These are phyloP conservation scores for Cymbidium sinense DNA, from an alignment of 106 monocot genomes.

Conservation along the genomic window DNA sequence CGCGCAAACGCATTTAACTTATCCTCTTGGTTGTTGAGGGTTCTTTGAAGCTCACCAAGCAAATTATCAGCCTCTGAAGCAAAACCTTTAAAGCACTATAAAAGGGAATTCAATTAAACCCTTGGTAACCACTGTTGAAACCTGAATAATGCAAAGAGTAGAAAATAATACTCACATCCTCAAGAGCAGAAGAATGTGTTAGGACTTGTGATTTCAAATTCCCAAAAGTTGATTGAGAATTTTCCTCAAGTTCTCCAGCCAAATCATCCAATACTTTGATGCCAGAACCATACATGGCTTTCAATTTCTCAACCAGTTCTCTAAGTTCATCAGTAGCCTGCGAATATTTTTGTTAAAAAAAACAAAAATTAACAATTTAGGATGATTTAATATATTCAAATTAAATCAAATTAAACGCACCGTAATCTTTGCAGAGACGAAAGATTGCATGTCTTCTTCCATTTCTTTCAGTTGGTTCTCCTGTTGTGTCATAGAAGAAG, in stretches of 20 bases:
- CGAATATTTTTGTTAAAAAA: conserved; percentile 4
- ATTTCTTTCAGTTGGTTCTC: conserved; percentile 90
- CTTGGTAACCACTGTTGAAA: not conserved
- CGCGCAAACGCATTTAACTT: conserved; percentile 64
- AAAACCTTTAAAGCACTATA: conserved; percentile 70
- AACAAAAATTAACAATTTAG: not conserved
- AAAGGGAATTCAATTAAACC: conserved; percentile 8
- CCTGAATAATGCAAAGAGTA: not conserved
- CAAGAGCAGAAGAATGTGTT: conserved; percentile 62
- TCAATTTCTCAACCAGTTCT: conserved; percentile 52
- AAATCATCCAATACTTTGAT: conserved; percentile 60
- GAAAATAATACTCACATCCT: conserved; percentile 48
- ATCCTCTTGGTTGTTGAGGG: conserved; percentile 64
- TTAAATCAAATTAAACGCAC: conserved; percentile 18
- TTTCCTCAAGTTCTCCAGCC: conserved; percentile 75
- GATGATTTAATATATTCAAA: not conserved
- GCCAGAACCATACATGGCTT: conserved; percentile 62
- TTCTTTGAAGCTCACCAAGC: conserved; percentile 74
- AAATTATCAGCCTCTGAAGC: conserved; percentile 78
- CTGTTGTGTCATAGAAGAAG: conserved; percentile 75
- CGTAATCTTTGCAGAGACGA: conserved; percentile 82
- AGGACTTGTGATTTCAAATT: conserved; percentile 65
- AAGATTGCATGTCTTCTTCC: conserved; percentile 92
- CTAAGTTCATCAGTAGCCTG: conserved; percentile 76
- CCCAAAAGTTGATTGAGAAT: conserved; percentile 62